Percentiles rank a stretch among this genome's conserved stretches.
phyloP scores from a whole-genome alignment of 345 rosid genomes.

The Limnanthes douglasii region DNA sequence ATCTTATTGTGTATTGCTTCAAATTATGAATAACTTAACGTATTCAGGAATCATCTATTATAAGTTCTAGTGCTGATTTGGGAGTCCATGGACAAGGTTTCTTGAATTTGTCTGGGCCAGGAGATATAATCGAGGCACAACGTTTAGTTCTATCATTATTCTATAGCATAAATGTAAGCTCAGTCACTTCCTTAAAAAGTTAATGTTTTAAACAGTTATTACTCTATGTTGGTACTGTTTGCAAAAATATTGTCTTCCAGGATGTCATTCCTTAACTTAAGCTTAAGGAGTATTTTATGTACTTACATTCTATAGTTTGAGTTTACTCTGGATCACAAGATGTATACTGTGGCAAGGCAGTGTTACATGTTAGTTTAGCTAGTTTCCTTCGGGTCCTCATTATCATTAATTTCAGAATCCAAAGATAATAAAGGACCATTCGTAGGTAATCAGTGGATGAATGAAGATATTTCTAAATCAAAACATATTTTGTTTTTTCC shows the following conservation, averaged over 20 bases:
- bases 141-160: conserved; percentile 48
- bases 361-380: no score
- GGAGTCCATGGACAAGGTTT: conserved; percentile 67
- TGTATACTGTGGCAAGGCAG: no score
- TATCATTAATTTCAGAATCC: no score
- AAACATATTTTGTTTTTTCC: no score
- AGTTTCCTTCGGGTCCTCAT: no score
- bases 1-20: conserved; percentile 5
- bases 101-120: conserved; percentile 55
- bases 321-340: no score
- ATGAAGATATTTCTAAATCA: no score
- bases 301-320: no score
- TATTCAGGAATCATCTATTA: conserved; percentile 43
- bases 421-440: no score
- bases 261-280: background rate
- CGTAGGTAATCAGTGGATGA: no score
- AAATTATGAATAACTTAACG: background rate
- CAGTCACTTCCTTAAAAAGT: conserved; percentile 1
- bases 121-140: conserved; percentile 48
- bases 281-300: no score
- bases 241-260: background rate
- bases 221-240: background rate
- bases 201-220: background rate
- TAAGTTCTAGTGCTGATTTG: conserved; percentile 60
- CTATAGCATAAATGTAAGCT: conserved; percentile 43